A percentile compares a stretch with the other conserved stretches of the same genome.
These are phyloP conservation scores for Chrysoporthe cubensis DNA, from an alignment of 2,329 filamentous ascomycete genomes.

Conservation along the genomic window DNA sequence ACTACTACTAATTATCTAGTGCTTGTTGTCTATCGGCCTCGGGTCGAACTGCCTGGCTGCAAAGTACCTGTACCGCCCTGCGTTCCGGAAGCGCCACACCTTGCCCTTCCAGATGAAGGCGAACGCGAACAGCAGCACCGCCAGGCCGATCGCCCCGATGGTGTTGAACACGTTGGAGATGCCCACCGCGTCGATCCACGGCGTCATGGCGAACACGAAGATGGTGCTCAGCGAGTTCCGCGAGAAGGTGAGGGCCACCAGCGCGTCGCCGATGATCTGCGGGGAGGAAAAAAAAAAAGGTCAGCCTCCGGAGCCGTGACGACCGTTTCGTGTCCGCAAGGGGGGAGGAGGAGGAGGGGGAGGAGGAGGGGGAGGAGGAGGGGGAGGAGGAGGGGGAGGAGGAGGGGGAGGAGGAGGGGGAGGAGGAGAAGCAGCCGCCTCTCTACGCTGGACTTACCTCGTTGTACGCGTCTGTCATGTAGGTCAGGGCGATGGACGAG, in stretches of 20 bases:
- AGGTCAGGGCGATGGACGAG: slow-evolving; percentile 27
- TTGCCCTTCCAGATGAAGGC: slow-evolving; percentile 29
- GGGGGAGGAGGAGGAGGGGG: too few species aligned
- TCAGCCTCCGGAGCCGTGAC: neutral
- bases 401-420: too few species aligned
- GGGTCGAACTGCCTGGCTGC: slow-evolving; percentile 29
- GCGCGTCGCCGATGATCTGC: slow-evolving; percentile 28
- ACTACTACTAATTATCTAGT: too few species aligned
- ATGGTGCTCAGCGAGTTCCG: slow-evolving; percentile 28
- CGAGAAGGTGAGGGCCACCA: slow-evolving; percentile 29
- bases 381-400: too few species aligned
- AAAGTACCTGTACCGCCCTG: slow-evolving; percentile 26
- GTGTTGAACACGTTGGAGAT: slow-evolving; percentile 30
- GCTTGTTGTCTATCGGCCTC: slow-evolving; percentile 26
- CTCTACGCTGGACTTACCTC: slow-evolving; percentile 18
- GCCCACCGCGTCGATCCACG: slow-evolving; percentile 26
- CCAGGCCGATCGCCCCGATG: slow-evolving; percentile 27
- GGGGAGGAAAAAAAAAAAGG: too few species aligned
- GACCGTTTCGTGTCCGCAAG: too few species aligned
- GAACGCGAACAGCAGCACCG: slow-evolving; percentile 28
- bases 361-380: too few species aligned
- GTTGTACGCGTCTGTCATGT: slow-evolving; percentile 30
- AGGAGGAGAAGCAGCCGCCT: too few species aligned
- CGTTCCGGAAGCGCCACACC: slow-evolving; percentile 23
- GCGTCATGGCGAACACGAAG: slow-evolving; percentile 29